Conservation (phyloP, 306 rosid species). For the Rosa rugosa region DNA sequence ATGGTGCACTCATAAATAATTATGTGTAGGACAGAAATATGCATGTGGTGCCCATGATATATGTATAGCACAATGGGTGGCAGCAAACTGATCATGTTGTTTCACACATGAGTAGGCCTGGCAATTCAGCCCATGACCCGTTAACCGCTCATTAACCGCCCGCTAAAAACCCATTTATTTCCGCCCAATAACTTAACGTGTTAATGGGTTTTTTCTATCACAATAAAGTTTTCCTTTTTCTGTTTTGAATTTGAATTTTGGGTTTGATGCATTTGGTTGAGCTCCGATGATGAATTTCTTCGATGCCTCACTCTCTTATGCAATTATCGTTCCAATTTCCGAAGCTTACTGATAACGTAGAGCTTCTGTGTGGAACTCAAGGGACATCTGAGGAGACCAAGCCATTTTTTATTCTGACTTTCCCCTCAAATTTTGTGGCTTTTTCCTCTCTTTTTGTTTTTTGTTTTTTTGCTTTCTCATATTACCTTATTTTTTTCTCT, state of each 20-base stretch:
- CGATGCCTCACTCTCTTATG: neutral
- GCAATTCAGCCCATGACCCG: too few relatives aligned
- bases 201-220: neutral
- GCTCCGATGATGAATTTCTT: constrained; percentile 29
- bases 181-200: too few relatives aligned
- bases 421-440: neutral
- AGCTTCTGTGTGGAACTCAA: constrained; percentile 35
- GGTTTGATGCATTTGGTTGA: neutral
- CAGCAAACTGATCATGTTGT: too few relatives aligned
- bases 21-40: too few relatives aligned
- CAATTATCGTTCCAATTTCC: constrained; percentile 36
- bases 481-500: neutral
- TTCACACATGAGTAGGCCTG: too few relatives aligned
- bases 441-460: neutral
- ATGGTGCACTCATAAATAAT: too few relatives aligned
- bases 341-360: constrained; percentile 14
- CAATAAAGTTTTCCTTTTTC: neutral
- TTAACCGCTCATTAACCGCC: too few relatives aligned
- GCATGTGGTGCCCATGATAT: too few relatives aligned
- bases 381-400: constrained; percentile 29
- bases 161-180: too few relatives aligned
- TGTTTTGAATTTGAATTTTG: neutral
- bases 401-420: neutral
- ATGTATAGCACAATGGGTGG: too few relatives aligned
- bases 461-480: neutral